These are phyloP conservation scores for Fusarium secorum DNA, from an alignment of 2,329 filamentous ascomycete species.

Conservation along the genomic window DNA sequence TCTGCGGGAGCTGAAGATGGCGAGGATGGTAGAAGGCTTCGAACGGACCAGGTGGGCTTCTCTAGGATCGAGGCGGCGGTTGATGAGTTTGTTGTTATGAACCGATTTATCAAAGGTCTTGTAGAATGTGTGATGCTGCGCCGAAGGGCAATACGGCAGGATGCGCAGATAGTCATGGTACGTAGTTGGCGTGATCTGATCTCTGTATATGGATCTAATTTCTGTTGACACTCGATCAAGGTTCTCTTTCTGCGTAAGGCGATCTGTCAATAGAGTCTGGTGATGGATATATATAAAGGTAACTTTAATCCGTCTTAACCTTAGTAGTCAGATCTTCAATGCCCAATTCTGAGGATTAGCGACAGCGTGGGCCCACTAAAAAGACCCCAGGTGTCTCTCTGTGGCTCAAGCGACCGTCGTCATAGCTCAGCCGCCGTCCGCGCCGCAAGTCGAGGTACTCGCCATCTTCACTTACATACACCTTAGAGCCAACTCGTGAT, in stretches of 20 bases:
- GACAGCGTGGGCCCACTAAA: slow-evolving; percentile 15
- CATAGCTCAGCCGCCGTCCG: slow-evolving; percentile 37
- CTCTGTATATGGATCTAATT: background rate
- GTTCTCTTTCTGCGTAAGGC: background rate
- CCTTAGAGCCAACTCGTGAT: slow-evolving; percentile 18
- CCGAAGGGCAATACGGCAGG: slow-evolving; percentile 43
- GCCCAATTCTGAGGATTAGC: background rate
- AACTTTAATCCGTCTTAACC: background rate
- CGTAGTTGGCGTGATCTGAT: background rate
- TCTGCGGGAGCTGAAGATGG: slow-evolving; percentile 43
- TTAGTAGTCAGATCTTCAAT: slow-evolving; percentile 15
- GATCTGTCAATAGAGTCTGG: background rate
- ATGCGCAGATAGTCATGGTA: slow-evolving; percentile 44
- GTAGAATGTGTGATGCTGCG: slow-evolving; percentile 20
- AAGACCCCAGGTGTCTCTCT: background rate
- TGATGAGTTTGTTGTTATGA: slow-evolving; percentile 18
- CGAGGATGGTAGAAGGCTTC: slow-evolving; percentile 69
- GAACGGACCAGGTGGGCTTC: slow-evolving; percentile 83
- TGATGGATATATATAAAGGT: background rate
- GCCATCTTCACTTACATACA: slow-evolving; percentile 27
- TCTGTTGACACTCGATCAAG: background rate
- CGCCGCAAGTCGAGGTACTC: slow-evolving; percentile 20
- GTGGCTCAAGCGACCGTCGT: slow-evolving; percentile 41
- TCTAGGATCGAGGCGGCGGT: slow-evolving; percentile 61
- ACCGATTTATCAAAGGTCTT: slow-evolving; percentile 1